phyloP scores from a whole-genome alignment of 1,284 basidiomycete species.

The Psilocybe mexicana region DNA sequence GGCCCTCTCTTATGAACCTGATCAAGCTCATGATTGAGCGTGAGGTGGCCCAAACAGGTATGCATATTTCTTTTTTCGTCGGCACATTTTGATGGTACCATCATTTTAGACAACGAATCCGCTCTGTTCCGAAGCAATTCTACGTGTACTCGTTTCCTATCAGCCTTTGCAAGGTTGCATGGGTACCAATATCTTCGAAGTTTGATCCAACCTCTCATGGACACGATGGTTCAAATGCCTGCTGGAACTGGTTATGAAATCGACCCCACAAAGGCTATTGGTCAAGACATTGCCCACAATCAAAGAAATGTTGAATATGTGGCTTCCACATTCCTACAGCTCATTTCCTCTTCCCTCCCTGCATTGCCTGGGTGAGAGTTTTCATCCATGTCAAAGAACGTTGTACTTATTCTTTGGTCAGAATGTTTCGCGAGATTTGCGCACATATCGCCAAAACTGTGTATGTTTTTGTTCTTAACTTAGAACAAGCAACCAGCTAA shows the following conservation, averaged over 20 bases:
- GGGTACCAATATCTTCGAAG: conserved; percentile 87
- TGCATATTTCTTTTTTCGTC: conserved; percentile 11
- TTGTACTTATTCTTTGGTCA: conserved; percentile 30
- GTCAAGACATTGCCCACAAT: conserved; percentile 70
- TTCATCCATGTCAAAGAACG: background rate
- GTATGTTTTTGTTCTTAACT: conserved; percentile 44
- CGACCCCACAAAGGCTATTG: conserved; percentile 66
- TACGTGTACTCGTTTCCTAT: conserved; percentile 81
- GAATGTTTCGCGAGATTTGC: conserved; percentile 88
- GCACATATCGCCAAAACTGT: conserved; percentile 82
- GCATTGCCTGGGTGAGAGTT: conserved; percentile 74
- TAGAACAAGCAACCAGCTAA: background rate
- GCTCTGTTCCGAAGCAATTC: conserved; percentile 86
- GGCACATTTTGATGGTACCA: background rate
- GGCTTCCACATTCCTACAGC: conserved; percentile 74
- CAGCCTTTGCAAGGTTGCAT: conserved; percentile 82
- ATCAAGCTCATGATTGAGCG: conserved; percentile 84
- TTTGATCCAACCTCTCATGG: conserved; percentile 76
- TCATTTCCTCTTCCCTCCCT: conserved; percentile 72
- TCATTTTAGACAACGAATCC: conserved; percentile 60
- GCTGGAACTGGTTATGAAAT: conserved; percentile 78
- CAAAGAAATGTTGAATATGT: conserved; percentile 73
- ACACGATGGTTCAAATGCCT: conserved; percentile 72
- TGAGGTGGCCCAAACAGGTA: conserved; percentile 79
- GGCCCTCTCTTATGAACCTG: conserved; percentile 70